Conservation (phyloP, 2,329 filamentous ascomycete genomes). For the Diaporthe sp. region DNA sequence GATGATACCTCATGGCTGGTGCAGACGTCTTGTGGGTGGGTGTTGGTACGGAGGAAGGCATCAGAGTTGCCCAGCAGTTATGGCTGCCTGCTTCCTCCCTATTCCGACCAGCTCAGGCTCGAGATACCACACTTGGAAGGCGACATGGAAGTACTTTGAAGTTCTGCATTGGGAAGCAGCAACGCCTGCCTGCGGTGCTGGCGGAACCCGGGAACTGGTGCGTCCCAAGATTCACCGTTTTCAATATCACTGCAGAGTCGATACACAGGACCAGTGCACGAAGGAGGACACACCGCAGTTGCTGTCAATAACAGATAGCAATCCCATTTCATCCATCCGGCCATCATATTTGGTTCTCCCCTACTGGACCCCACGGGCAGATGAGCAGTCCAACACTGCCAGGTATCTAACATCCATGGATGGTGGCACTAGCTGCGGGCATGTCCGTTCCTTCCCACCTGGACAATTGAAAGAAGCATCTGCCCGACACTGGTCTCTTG, state of each 20-base stretch:
- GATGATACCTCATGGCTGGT: neutral
- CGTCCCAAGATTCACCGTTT: neutral
- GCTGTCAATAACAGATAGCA: constrained; percentile 17
- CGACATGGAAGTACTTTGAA: neutral
- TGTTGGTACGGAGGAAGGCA: neutral
- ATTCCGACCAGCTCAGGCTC: neutral
- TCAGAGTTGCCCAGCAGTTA: neutral
- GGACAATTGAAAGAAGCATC: neutral
- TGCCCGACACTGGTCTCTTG: neutral
- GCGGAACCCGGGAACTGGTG: neutral
- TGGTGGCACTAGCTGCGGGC: neutral
- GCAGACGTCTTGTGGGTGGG: neutral
- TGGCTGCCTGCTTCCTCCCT: neutral
- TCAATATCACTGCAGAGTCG: neutral
- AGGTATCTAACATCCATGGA: neutral
- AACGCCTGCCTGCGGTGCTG: neutral
- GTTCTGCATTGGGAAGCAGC: neutral
- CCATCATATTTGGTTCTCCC: neutral
- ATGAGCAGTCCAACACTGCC: neutral
- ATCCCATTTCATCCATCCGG: neutral
- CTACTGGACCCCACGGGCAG: too few relatives aligned
- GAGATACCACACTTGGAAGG: neutral
- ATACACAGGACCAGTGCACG: neutral
- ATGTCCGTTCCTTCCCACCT: neutral
- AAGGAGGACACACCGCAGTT: neutral